Evolutionary conservation across 139 green algal genomes (phyloP), one percentile per base, ranked within the genome.

Genomic region (Penium margaritaceum): DNA sequence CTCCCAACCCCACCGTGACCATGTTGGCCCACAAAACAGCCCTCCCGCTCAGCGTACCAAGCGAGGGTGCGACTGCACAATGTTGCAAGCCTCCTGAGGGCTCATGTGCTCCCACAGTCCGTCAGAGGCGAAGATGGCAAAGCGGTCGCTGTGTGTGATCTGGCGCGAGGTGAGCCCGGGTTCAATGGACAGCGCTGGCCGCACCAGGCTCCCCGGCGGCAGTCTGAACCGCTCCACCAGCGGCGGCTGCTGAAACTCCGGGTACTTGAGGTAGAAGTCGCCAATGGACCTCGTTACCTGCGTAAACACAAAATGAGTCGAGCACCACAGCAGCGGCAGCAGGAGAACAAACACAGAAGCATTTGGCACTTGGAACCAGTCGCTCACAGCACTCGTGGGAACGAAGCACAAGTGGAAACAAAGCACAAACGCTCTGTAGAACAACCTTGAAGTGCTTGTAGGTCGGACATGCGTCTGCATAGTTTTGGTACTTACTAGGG

Each of bases 41-140:
- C n/a, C n/a, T n/a, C n/a, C n/a, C n/a, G n/a, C n/a, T n/a, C 41
- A 21, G 7, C 64, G 29, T 61, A 72, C 64, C 29, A 33, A 15
- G 5, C 37, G 34, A 14, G 64, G 37, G 24, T 72, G 32, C 3
- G 9, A 19, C 24, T 60, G 14, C 35, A 72, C 64, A 5, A 72
- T 63, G 64, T 72, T n/a, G 37, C 63, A 32, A 27, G 64, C 64
- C 9, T 72, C 64, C 51, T 72, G 64, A 72, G 63, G 63, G 51
- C 33, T 35, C 29, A 72, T 61, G 14, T 61, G 64, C 14, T 72
- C 64, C 64, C 64, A 72, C 37, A 72, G 37, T 7, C 64, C 64
- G 9, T 72, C 64, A 60, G 64, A 61, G 30, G 64, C 64, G 9
- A 72, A 72, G 5, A 72, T 72, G 32, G 35, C 64, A n/a, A 72